Base-by-base conservation (phyloP, 2,329 filamentous ascomycete genomes). In the Calonectria honghensis region DNA sequence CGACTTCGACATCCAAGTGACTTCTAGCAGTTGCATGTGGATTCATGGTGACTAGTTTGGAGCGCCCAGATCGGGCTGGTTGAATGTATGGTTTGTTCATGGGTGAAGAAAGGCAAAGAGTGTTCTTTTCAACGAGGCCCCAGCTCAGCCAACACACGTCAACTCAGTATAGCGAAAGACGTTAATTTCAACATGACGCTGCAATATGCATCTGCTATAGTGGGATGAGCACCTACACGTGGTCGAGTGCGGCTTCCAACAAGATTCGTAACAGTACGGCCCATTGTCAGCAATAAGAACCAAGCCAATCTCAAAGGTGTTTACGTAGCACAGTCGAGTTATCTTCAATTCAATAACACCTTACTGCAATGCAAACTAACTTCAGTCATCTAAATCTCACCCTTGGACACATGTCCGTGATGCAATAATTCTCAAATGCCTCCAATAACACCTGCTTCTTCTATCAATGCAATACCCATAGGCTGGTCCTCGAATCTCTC, bases 1-100 rank as follows among this genome's bases (percentile, higher is more conserved):
- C 70, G 9, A 18, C 39, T 16, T 63, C 68, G 1, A 41, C 35
- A 6, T 61, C 74, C 45, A 37, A 63, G 14, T 63, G 29, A 32
- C 18, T 31, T 11, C 18, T 10, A 11, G 6, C 16, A 27, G 13
- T 4, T 29, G 35, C 6, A 1, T 20, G 16, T 4, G 2, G n/a
- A 10, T 63, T 10, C 2, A 5, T 2, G 10, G 27, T 20, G 11
- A 20, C 32, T 29, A 18, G 16, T 10, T 14, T 48, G 45, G 5
- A 7, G 5, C 9, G 9, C n/a, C 10, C 9, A 10, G 3, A 3
- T 48, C 24, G 11, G 4, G n/a, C 20, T 24, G 3, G 20, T 48
- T 48, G 9, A 5, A 48, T 3, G n/a, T 4, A 24, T 9, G 9
- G 20, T 24, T 4, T 48, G 9, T 48, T 48, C n/a, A 0, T 24